Base-by-base conservation (phyloP, 306 rosid genomes). In the Vigna trinervia region DNA sequence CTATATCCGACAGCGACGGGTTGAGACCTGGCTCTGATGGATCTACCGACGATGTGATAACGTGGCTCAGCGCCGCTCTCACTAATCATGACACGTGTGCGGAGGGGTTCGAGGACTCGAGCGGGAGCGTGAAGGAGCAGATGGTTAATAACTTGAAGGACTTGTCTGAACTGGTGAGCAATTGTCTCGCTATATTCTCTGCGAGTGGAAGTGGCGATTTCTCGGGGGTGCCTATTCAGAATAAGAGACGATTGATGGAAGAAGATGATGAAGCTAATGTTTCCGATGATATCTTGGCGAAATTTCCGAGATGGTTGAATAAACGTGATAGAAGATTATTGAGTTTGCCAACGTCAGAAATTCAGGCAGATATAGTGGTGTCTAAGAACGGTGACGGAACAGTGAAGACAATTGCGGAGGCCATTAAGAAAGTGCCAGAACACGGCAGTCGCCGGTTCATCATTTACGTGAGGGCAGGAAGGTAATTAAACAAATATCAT, bases 1-100 rank as follows among this genome's bases (percentile, higher is more conserved):
- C n/a, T 0, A 1, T 51, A 1, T 50, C 62, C 1, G 13, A 4
- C n/a, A 3, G 47, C 15, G 23, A 2, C 8, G 39, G 12, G 0
- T 0, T 53, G 4, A 53, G 8, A 1, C 62, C 47, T 6, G 48
- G 17, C 12, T 22, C 30, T 0, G 12, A 14, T 0, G 85, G 79
- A 7, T 66, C 90, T 12, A 51, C 51, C 0, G 88, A 84, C 1
- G 96, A 94, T 69, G 89, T 94, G 75, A 38, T 85, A 84, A 94
- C 98, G 17, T 94, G 98, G 98, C 91, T 94, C 4, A 92, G 97
- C 41, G 86, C 97, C 0, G 92, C 98, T 0, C 77, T 94, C 15
- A 94, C 98, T 0, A 92, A 89, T 43, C 96, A 94, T 13, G 98
- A 94, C 91, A 94, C 98, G 15, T 94, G 98, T 63, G n/a, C 71